A percentile compares a stretch with the other conserved stretches of the same genome.
phyloP scores from a whole-genome alignment of 768 basidiomycete species.

The Gymnopilus junonius region DNA sequence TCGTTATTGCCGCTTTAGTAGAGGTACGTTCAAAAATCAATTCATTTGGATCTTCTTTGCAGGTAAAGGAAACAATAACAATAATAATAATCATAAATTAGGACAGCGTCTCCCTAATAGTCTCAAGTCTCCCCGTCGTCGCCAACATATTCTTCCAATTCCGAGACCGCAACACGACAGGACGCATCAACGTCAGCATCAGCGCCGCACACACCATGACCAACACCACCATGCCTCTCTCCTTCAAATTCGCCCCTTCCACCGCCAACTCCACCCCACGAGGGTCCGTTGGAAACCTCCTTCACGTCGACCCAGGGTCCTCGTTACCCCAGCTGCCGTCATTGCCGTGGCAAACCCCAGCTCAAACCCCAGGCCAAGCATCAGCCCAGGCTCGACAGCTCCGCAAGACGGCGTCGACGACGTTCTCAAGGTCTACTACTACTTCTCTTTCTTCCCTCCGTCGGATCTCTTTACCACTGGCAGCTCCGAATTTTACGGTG shows the following conservation, averaged over 20 bases:
- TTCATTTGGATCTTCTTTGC: not conserved
- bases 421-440: not conserved
- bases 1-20: slow-evolving; percentile 43
- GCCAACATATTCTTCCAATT: slow-evolving; percentile 32
- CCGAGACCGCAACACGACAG: not conserved
- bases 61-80: no score
- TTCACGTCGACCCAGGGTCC: not conserved
- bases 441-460: not conserved
- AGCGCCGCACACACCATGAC: not conserved
- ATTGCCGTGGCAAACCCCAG: not conserved
- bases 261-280: not conserved
- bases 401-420: not conserved
- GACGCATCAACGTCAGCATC: not conserved
- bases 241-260: not conserved
- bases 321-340: not conserved
- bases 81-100: no score
- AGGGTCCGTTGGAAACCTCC: not conserved
- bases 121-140: slow-evolving; percentile 44
- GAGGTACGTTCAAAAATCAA: slow-evolving; percentile 38
- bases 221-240: not conserved
- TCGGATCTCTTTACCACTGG: not conserved
- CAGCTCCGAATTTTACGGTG: not conserved
- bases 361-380: not conserved
- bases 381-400: not conserved
- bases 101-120: slow-evolving; percentile 40